These are phyloP conservation scores for Metarhizium album DNA, from an alignment of 2,329 filamentous ascomycete genomes.

Conservation along the genomic window DNA sequence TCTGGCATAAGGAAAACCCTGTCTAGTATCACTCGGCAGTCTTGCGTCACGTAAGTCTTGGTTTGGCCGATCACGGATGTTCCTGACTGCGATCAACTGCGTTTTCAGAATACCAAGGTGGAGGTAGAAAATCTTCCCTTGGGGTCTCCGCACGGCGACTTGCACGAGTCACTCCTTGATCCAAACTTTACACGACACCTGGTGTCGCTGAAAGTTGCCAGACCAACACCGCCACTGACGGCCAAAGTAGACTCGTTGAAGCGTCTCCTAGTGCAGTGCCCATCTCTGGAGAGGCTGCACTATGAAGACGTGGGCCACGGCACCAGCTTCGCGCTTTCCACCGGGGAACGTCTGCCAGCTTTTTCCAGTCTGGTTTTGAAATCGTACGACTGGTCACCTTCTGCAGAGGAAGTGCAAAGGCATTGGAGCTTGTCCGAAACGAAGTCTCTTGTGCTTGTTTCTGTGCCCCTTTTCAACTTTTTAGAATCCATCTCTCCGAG, in stretches of 20 bases:
- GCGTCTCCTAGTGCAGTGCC: slow-evolving; percentile 26
- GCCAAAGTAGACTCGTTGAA: slow-evolving; percentile 31
- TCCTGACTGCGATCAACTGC: slow-evolving; percentile 20
- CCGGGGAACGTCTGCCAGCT: slow-evolving; percentile 30
- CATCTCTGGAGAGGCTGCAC: slow-evolving; percentile 26
- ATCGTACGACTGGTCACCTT: slow-evolving; percentile 40
- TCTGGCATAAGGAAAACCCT: slow-evolving; percentile 24
- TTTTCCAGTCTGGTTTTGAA: slow-evolving; percentile 29
- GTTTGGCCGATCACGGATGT: slow-evolving; percentile 29
- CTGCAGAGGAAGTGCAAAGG: slow-evolving; percentile 21
- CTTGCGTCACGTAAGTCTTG: slow-evolving; percentile 27
- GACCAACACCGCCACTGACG: slow-evolving; percentile 29
- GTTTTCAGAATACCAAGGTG: slow-evolving; percentile 20
- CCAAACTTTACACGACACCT: slow-evolving; percentile 28
- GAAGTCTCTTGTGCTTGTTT: slow-evolving; percentile 28
- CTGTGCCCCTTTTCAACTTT: slow-evolving; percentile 34
- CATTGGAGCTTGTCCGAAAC: slow-evolving; percentile 39
- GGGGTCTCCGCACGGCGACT: slow-evolving; percentile 22
- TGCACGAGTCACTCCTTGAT: slow-evolving; percentile 24
- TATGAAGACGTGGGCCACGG: slow-evolving; percentile 35
- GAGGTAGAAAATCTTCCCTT: slow-evolving; percentile 32
- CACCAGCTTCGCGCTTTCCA: slow-evolving; percentile 29
- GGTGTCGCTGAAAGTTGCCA: slow-evolving; percentile 29
- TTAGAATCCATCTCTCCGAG: slow-evolving; percentile 28
- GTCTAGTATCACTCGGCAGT: slow-evolving; percentile 23